Percentiles rank a stretch among this genome's conserved stretches.
Conservation (phyloP, 176 grass and related monocot species). For the Phyllostachys edulis region DNA sequence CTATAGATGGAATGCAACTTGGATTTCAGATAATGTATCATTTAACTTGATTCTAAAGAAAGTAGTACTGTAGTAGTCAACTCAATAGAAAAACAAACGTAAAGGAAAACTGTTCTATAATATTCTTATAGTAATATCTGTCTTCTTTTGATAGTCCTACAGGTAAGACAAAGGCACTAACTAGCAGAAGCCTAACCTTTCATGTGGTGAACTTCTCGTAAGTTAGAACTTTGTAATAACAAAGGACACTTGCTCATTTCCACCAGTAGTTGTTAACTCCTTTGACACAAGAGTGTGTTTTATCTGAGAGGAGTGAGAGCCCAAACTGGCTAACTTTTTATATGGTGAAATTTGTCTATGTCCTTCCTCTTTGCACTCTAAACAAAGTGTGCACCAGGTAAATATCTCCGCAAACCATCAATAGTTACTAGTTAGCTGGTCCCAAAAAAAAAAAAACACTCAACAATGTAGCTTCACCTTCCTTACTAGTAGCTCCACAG, state of each 20-base stretch:
- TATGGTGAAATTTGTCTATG: not conserved
- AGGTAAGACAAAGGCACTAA: not conserved
- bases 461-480: not conserved
- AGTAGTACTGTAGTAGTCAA: not conserved
- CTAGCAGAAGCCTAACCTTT: not conserved
- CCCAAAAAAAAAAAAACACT: not conserved
- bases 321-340: not conserved
- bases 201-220: not conserved
- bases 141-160: not conserved
- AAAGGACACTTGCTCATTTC: not conserved
- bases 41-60: constrained; percentile 1
- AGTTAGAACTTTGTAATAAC: not conserved
- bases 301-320: not conserved
- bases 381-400: not conserved
- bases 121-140: not conserved
- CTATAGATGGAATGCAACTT: not conserved
- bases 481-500: constrained; percentile 1
- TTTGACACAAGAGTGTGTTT: not conserved
- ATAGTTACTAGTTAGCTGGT: not conserved
- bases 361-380: not conserved
- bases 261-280: not conserved
- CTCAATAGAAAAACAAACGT: not conserved
- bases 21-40: not conserved
- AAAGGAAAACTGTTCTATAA: not conserved
- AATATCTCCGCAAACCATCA: not conserved